phyloP scores from a whole-genome alignment of 2,329 filamentous ascomycete genomes.

The Ambrosiella xylebori region DNA sequence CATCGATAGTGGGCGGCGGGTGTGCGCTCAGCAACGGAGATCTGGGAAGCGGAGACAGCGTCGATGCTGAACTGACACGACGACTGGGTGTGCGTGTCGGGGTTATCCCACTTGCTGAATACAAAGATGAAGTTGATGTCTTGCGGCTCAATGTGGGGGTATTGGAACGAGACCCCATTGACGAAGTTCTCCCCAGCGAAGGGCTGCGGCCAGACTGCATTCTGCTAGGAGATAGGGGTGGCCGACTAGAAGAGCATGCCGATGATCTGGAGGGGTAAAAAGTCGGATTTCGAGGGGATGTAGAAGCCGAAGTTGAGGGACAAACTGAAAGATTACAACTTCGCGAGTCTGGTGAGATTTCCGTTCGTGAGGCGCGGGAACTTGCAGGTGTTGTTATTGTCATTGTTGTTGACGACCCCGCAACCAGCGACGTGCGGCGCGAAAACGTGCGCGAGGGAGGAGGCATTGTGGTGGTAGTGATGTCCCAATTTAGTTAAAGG shows the following conservation, averaged over 20 bases:
- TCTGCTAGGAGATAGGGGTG: conserved; percentile 25
- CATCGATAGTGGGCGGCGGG: conserved; percentile 18
- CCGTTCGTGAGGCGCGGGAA: conserved; percentile 2
- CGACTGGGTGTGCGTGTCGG: conserved; percentile 7
- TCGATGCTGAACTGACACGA: conserved; percentile 20
- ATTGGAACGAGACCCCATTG: conserved; percentile 25
- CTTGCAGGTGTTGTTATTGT: conserved; percentile 6
- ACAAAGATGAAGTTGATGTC: conserved; percentile 39
- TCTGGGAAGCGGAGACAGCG: conserved; percentile 27
- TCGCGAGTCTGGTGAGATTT: conserved; percentile 17
- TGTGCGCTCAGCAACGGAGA: conserved; percentile 19
- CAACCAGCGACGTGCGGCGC: conserved; percentile 9
- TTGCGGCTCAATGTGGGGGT: conserved; percentile 38
- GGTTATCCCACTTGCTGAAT: conserved; percentile 26
- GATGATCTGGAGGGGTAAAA: conserved; percentile 16
- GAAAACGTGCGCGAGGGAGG: conserved; percentile 8
- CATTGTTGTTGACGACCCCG: conserved; percentile 16
- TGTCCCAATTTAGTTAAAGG: not conserved
- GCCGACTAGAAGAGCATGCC: conserved; percentile 18
- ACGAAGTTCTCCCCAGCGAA: conserved; percentile 18
- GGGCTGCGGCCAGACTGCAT: conserved; percentile 25
- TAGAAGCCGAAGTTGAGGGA: conserved; percentile 1
- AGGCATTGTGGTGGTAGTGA: not conserved
- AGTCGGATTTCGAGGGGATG: conserved; percentile 6
- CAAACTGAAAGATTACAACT: not conserved